phyloP scores from a whole-genome alignment of 1,284 basidiomycete genomes.

The Lentinula novae-zelandiae region DNA sequence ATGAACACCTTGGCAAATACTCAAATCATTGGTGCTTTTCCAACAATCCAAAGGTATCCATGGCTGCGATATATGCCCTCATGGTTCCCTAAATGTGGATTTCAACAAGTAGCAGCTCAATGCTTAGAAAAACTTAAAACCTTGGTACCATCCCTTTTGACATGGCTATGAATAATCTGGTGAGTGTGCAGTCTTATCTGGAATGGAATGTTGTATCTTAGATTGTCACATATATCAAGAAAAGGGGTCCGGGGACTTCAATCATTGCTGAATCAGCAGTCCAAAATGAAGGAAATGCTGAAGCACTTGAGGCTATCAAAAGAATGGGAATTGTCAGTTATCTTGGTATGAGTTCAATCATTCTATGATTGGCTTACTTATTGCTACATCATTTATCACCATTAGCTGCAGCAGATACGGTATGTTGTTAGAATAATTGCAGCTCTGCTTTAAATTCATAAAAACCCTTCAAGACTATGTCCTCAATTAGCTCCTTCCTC shows the following conservation, averaged over 20 bases:
- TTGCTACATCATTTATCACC: not conserved
- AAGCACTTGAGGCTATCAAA: slow-evolving; percentile 2
- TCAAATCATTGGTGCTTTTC: not conserved
- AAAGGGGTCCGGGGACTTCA: not conserved
- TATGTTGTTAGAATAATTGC: not conserved
- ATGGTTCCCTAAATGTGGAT: slow-evolving; percentile 11
- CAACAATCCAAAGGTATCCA: slow-evolving; percentile 1
- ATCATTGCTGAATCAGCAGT: slow-evolving; percentile 3
- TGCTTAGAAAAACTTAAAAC: not conserved
- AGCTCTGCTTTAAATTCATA: not conserved
- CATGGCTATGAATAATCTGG: slow-evolving; percentile 1
- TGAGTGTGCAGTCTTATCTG: not conserved
- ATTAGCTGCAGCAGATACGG: slow-evolving; percentile 12
- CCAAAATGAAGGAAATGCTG: not conserved
- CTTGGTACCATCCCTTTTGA: slow-evolving; percentile 1
- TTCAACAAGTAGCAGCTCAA: not conserved
- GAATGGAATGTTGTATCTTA: not conserved
- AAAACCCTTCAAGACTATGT: slow-evolving; percentile 5
- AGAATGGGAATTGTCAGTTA: slow-evolving; percentile 3
- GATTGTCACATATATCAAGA: too few species aligned
- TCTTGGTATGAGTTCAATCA: slow-evolving; percentile 1
- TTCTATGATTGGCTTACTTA: too few species aligned
- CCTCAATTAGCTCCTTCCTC: slow-evolving; percentile 10
- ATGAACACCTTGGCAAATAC: not conserved
- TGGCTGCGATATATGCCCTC: slow-evolving; percentile 9